Percentiles rank a stretch among this genome's conserved stretches.
Evolutionary conservation across 495 filamentous ascomycete genomes (phyloP).

Genomic region (Penicillium tannophilum): DNA sequence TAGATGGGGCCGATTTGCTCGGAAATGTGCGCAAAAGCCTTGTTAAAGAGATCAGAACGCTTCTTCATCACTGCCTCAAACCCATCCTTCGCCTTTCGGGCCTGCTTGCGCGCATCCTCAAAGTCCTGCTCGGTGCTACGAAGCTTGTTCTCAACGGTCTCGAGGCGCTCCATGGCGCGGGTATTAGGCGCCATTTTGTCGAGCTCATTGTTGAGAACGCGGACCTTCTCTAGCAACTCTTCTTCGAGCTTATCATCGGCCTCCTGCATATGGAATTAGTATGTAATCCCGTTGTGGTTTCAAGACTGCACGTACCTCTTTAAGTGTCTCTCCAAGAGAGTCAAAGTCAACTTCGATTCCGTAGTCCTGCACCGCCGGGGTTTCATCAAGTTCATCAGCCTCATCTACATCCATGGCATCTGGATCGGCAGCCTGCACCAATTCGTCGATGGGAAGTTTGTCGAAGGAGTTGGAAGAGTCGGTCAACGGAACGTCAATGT

Average conservation of each 20-base stretch:
- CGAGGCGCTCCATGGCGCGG: constrained; percentile 90
- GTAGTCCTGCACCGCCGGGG: constrained; percentile 72
- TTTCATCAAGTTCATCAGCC: constrained; percentile 46
- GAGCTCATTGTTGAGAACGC: constrained; percentile 70
- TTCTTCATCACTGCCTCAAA: constrained; percentile 80
- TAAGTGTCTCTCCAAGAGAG: constrained; percentile 80
- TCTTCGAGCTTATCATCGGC: constrained; percentile 73
- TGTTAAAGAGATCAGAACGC: constrained; percentile 90
- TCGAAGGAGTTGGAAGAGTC: constrained; percentile 75
- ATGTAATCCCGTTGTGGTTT: background rate
- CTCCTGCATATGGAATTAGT: constrained; percentile 50
- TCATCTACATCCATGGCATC: constrained; percentile 92
- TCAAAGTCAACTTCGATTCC: constrained; percentile 93
- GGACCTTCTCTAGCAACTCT: constrained; percentile 77
- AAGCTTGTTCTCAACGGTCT: constrained; percentile 80
- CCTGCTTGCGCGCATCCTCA: constrained; percentile 72
- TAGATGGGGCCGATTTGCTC: constrained; percentile 94
- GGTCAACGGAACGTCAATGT: constrained; percentile 81
- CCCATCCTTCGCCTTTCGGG: constrained; percentile 74
- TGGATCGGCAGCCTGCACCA: constrained; percentile 63
- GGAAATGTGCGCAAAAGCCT: constrained; percentile 91
- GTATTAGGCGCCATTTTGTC: constrained; percentile 96
- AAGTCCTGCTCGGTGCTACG: constrained; percentile 86
- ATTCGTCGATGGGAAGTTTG: constrained; percentile 83
- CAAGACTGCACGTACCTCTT: constrained; percentile 57